Base-by-base conservation (phyloP, 2,329 filamentous ascomycete species). In the Calycina marina region DNA sequence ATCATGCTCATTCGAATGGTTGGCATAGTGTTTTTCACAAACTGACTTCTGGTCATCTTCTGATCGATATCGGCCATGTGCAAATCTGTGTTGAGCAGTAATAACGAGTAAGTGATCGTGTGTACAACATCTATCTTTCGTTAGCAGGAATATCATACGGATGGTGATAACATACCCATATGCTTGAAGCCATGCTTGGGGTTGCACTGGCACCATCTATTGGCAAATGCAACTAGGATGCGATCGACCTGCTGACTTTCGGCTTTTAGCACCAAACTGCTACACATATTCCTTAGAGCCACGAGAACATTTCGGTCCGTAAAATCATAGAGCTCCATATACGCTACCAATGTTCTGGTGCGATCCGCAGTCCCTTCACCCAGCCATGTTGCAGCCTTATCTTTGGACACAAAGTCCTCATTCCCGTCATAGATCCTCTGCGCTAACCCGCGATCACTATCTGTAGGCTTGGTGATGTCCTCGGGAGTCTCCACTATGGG, bases 191-290 rank as follows among this genome's bases (percentile, higher is more conserved):
- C 86, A 56, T 98, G 85, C 26, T 76, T 78, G 1, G 81, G 72
- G 52, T 98, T 98, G 63, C 86, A 94, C 44, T 81, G 72, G 53
- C 84, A 93, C 90, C 90, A 98, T 39, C 88, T 67, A 42, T 73
- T 75, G 3, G 90, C 83, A 47, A 96, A 88, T 13, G 81, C 78
- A 47, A 92, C 82, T 41, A 98, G 60, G 37, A 98, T 88, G 18
- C 90, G 79, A 53, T 98, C 90, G 13, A 98, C 83, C 55, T 98
- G 88, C 56, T 98, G 90, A 3, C 86, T 93, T 58, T 98, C 90
- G 25, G 82, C 90, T 44, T 82, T 81, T 36, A 98, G 65, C 4
- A 90, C 67, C 14, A 96, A 64, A 18, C 82, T 77, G 32, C 71
- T 71, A 54, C 90, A 98, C 15, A 98, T 66, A 38, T 77, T 71